phyloP scores from a whole-genome alignment of 1,284 basidiomycete species.

The Cutaneotrichosporon dermatis region DNA sequence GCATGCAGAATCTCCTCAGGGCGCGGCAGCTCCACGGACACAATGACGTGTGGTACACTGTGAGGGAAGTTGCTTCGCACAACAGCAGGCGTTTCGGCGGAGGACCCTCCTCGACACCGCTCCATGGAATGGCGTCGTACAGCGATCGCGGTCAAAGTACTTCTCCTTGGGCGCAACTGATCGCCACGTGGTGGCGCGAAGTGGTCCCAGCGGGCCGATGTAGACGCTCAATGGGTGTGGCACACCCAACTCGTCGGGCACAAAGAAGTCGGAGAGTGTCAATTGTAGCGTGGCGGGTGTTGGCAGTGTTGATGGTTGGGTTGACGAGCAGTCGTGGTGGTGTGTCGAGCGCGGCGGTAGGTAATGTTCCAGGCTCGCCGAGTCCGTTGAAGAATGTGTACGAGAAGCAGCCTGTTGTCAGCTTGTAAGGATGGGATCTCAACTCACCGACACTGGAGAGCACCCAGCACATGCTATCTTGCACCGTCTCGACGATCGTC shows the following conservation, averaged over 20 bases:
- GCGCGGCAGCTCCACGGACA: slow-evolving; percentile 35
- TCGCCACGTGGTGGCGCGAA: slow-evolving; percentile 50
- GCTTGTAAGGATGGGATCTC: not conserved
- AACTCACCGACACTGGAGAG: slow-evolving; percentile 88
- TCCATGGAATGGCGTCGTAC: slow-evolving; percentile 20
- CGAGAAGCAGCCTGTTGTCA: slow-evolving; percentile 30
- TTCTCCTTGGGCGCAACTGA: slow-evolving; percentile 33
- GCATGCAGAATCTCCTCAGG: slow-evolving; percentile 29
- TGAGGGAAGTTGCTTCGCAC: slow-evolving; percentile 34
- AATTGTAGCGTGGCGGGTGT: slow-evolving; percentile 65
- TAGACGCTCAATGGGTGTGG: slow-evolving; percentile 65
- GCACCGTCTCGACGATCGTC: slow-evolving; percentile 54
- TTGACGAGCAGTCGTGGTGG: slow-evolving; percentile 80
- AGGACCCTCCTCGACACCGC: slow-evolving; percentile 4
- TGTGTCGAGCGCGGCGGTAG: slow-evolving; percentile 58
- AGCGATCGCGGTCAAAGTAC: slow-evolving; percentile 17
- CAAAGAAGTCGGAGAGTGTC: slow-evolving; percentile 69
- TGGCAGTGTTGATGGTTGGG: slow-evolving; percentile 63
- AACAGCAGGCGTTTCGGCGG: slow-evolving; percentile 10
- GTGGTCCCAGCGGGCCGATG: slow-evolving; percentile 79
- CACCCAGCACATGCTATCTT: slow-evolving; percentile 92
- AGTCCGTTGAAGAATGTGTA: slow-evolving; percentile 31
- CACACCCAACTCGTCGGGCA: slow-evolving; percentile 49
- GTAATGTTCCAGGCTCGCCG: slow-evolving; percentile 4
- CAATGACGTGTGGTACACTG: slow-evolving; percentile 33